Evolutionary conservation across 371 early-diverging fungal genomes (phyloP), one percentile per base, ranked within the genome.

Genomic region (Mortierella sp.): DNA sequence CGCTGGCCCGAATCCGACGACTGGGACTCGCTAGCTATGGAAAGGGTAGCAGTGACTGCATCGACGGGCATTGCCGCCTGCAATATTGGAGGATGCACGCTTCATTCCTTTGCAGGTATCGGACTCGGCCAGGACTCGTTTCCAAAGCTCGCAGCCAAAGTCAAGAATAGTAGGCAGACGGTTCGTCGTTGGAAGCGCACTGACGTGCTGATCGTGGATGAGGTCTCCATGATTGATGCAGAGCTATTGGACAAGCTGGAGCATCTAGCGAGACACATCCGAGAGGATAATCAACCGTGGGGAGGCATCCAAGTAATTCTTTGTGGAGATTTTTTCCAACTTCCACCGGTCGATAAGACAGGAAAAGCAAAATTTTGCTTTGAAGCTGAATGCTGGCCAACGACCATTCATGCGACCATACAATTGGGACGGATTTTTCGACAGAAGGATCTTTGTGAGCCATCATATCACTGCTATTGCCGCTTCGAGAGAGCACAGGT

Each of bases 341-440:
- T 92, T 6, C 91, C 90, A 9, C 90, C 91, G 4, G 84, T 91
- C 0, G 67, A 76, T 8, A 77, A 70, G 1, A 65, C 77, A 7
- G 62, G 70, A 6, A 72, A 73, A 1, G 67, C 83, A 9, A 85
- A 69, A 69, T 93, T 92, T 74, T 90, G 91, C 16, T 96, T 96
- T 68, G 91, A 96, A 81, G 83, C 92, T 0, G 38, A 83, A 11
- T 82, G 88, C 6, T 96, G 96, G 96, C 59, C 70, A 4, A 71
- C n/a, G 0, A 86, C 88, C 6, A 76, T 94, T 4, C 57, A 83
- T 19, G 55, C 70, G 33, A 86, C 83, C 0, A 74, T 92, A 15
- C 60, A 84, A 65, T 77, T 94, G 36, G 67, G 74, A 28, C 84
- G 81, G 16, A 75, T 85, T 1, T 91, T 87, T 62, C 83, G 88